A percentile compares a stretch with the other conserved stretches of the same genome.
These are phyloP conservation scores for Kluyveromyces sp. DNA, from an alignment of 1,139 yeast genomes.

Conservation along the genomic window DNA sequence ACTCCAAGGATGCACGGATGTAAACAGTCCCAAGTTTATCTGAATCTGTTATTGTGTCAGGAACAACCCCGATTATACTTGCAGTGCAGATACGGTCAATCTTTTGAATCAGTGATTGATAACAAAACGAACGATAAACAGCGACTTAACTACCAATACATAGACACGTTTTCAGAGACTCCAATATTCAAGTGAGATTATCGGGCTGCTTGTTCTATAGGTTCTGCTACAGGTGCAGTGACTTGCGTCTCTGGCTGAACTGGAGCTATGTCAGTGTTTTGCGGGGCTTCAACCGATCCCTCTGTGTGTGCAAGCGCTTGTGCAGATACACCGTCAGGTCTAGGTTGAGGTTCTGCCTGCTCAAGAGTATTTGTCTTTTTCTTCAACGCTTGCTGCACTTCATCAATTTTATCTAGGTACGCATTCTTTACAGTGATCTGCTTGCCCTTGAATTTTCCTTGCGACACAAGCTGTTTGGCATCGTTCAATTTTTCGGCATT, in stretches of 20 bases:
- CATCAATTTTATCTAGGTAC: conserved; percentile 37
- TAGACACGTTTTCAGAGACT: too few species aligned
- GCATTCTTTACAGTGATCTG: conserved; percentile 39
- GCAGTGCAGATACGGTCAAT: too few species aligned
- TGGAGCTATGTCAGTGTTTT: background rate
- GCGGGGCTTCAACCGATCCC: background rate
- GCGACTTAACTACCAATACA: background rate
- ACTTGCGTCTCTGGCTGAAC: background rate
- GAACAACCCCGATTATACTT: too few species aligned
- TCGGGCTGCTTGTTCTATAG: conserved; percentile 3
- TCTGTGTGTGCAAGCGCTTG: background rate
- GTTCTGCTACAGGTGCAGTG: background rate
- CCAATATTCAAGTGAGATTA: background rate
- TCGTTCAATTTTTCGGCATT: conserved; percentile 38
- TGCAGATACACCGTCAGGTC: background rate
- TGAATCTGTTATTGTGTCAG: too few species aligned
- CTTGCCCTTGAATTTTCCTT: conserved; percentile 32
- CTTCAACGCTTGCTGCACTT: conserved; percentile 33
- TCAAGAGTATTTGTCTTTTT: background rate
- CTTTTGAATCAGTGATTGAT: background rate
- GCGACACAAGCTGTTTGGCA: conserved; percentile 39
- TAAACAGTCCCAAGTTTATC: background rate
- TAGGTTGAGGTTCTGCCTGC: too few species aligned
- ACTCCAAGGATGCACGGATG: background rate
- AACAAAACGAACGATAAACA: too few species aligned